phyloP scores from a whole-genome alignment of 164 flowering plant species.

The Stephania yunnanensis region DNA sequence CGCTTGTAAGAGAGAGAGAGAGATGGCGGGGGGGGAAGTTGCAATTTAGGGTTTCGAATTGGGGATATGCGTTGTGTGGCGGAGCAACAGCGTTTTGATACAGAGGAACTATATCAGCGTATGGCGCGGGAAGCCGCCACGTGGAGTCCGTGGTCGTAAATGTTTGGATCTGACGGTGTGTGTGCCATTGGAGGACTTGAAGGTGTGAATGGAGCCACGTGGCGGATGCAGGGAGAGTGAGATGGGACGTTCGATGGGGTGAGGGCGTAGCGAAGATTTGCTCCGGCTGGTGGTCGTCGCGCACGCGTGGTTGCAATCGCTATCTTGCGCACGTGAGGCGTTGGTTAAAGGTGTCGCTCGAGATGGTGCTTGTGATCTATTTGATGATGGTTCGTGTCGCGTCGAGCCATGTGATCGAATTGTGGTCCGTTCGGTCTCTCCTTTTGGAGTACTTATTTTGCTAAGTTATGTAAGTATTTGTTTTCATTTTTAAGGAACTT shows the following conservation, averaged over 20 bases:
- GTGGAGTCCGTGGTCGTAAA: background rate
- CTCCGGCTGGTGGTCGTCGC: background rate
- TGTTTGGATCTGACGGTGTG: background rate
- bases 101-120: background rate
- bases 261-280: background rate
- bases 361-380: background rate
- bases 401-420: background rate
- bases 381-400: background rate
- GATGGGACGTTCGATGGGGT: background rate
- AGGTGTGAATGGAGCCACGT: background rate
- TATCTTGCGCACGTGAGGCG: constrained; percentile 2
- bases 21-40: background rate
- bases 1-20: background rate
- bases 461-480: no score
- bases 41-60: constrained; percentile 9
- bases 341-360: background rate
- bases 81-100: constrained; percentile 1
- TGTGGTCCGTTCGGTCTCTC: background rate
- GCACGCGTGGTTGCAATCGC: background rate
- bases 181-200: background rate
- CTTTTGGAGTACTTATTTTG: background rate
- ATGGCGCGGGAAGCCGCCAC: background rate
- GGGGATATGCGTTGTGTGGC: constrained; percentile 2
- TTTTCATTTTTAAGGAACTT: no score
- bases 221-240: background rate